phyloP scores from a whole-genome alignment of 2,329 filamentous ascomycete genomes.

The Diaporthe caulivora region DNA sequence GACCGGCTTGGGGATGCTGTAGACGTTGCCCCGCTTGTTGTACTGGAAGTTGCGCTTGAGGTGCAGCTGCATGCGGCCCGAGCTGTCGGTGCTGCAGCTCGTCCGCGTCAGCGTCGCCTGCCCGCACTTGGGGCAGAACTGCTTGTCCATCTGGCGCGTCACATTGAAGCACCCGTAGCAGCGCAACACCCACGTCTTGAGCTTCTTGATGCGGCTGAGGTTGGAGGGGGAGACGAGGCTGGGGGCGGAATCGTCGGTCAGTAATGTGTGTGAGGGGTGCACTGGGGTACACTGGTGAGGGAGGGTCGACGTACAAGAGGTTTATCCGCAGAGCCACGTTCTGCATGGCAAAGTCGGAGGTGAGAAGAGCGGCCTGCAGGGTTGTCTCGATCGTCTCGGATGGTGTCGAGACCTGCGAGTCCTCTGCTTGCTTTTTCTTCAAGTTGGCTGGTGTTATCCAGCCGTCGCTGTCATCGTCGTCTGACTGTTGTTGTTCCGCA shows the following conservation, averaged over 20 bases:
- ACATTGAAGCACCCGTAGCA: conserved; percentile 95
- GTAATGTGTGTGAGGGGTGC: background rate
- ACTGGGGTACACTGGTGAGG: background rate
- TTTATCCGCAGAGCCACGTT: conserved; percentile 97
- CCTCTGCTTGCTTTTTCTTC: conserved; percentile 82
- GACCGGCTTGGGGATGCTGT: conserved; percentile 91
- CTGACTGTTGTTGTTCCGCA: conserved; percentile 49
- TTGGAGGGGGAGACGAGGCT: conserved; percentile 81
- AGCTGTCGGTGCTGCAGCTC: conserved; percentile 84
- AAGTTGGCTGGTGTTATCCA: conserved; percentile 98
- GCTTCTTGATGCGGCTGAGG: conserved; percentile 82
- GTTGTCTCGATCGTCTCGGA: conserved; percentile 68
- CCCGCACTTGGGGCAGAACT: conserved; percentile 94
- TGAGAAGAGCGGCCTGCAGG: conserved; percentile 91
- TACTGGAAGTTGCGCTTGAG: conserved; percentile 96
- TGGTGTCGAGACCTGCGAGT: conserved; percentile 62
- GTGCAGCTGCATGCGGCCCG: conserved; percentile 86
- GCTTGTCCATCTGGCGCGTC: conserved; percentile 85
- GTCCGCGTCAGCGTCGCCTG: conserved; percentile 88
- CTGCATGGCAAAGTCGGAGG: conserved; percentile 97
- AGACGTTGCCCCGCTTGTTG: conserved; percentile 93
- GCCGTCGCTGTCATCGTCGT: conserved; percentile 72
- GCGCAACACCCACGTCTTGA: conserved; percentile 90
- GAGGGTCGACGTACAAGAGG: conserved; percentile 60
- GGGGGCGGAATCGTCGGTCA: background rate